Conservation (phyloP, 768 basidiomycete species). For the Lentinus brumalis region DNA sequence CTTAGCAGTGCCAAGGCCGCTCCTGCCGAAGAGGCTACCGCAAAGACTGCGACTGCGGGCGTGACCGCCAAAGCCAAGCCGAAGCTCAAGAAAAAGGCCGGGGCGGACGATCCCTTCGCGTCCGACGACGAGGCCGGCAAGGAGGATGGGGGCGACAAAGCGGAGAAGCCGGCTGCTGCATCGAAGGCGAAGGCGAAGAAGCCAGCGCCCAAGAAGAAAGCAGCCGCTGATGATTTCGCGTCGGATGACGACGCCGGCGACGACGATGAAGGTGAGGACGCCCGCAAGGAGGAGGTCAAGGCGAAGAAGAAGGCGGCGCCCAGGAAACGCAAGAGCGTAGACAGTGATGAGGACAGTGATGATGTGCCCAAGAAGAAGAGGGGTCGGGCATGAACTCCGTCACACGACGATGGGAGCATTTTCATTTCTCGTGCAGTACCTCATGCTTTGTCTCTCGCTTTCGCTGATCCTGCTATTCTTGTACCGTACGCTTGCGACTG, state of each 20-base stretch:
- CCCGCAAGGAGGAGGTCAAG: conserved; percentile 7
- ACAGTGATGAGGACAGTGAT: conserved; percentile 25
- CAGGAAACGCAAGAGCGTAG: conserved; percentile 10
- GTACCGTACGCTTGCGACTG: not conserved
- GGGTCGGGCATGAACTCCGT: conserved; percentile 16
- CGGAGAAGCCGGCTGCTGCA: conserved; percentile 11
- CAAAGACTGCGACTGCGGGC: conserved; percentile 6
- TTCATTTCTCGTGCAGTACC: not conserved
- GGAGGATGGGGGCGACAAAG: conserved; percentile 21
- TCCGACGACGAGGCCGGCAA: conserved; percentile 46
- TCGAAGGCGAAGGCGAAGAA: conserved; percentile 26
- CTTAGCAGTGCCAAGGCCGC: conserved; percentile 33
- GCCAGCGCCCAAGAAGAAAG: conserved; percentile 11
- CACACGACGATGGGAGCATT: not conserved
- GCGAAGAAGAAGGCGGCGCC: conserved; percentile 13
- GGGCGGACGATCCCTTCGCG: conserved; percentile 56
- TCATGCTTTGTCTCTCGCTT: conserved; percentile 1
- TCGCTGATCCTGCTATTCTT: not conserved
- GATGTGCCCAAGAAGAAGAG: conserved; percentile 41
- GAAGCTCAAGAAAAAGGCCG: conserved; percentile 48
- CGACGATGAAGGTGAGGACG: conserved; percentile 1
- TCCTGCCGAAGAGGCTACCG: conserved; percentile 24
- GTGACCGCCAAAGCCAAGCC: conserved; percentile 44
- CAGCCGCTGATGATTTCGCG: conserved; percentile 16
- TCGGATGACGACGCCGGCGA: conserved; percentile 22